Base-by-base conservation (phyloP, 2,329 filamentous ascomycete species). In the Tolypocladium tropicale region DNA sequence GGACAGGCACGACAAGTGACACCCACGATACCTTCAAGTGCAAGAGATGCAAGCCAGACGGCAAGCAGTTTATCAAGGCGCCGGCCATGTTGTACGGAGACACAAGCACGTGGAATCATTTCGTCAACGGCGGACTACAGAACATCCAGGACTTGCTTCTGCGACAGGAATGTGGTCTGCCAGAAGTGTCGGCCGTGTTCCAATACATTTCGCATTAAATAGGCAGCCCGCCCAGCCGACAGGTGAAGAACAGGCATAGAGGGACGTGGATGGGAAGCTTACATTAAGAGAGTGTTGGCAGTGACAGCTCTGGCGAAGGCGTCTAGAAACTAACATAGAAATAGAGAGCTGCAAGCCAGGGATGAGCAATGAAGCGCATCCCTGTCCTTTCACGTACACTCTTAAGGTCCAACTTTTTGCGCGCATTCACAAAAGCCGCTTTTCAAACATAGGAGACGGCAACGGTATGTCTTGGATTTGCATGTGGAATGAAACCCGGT, bases 1-100 rank as follows among this genome's bases (percentile, higher is more conserved):
- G 90, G 54, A 80, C 85, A 0, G 83, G 86, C 51, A 99, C 94
- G 0, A 86, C 78, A 18, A 95, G 90, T 64, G 95, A 99, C 67
- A 99, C 94, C 0, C 94, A 99, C 69, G 94, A 97, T 67, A 97
- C 93, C 0, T 97, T 99, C 80, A 97, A 96, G 75, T 99, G 94
- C 72, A 96, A 96, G 76, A 80, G 94, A 43, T 99, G 94, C 71
- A 89, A 88, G 65, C 86, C 89, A 1, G 90, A 95, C 64, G 93
- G 93, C 0, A 86, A 81, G 59, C 94, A 99, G 72, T 83, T 82
- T 60, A 82, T 96, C 67, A 97, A 96, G 70, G 90, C 93, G 1
- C 89, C 89, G 4, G 94, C 94, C 1, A 93, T 97, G 86, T 75
- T 99, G 58, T 99, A 99, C 67, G 94, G 94, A 54, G 94, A 99